Evolutionary conservation across 1,139 yeast species (phyloP), one percentile per base, ranked within the genome.

Genomic region (Blastobotrys illinoisensis): DNA sequence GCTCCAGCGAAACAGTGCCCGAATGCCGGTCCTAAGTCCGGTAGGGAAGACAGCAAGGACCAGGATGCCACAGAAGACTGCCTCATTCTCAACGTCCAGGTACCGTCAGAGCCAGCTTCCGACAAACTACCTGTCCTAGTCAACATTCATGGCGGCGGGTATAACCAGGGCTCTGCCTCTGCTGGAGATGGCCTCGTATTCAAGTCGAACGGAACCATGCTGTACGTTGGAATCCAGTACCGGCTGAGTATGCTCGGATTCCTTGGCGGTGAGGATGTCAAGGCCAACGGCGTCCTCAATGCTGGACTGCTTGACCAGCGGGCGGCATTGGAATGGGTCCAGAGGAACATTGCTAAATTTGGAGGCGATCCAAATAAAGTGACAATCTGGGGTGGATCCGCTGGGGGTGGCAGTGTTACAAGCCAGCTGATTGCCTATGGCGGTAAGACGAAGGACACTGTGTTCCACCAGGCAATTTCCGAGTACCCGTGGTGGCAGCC

Each of bases 331-430:
- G 60, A 70, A 46, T 74, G 78, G 78, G 65, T 72, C 11, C 58
- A 64, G 16, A 67, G 70, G 49, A 66, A 72, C 55, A 71, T 74
- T 49, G 60, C 28, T 0, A 57, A 58, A 5, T 74, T 74, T 60
- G 77, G 78, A 5, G 78, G 78, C 19, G 70, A 74, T 55, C 70
- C 74, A 2, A 58, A 61, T 5, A 64, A 64, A 49, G 65, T 73
- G 20, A 70, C 74, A 4, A 61, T 72, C 9, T 64, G 69, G 64
- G 77, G 77, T n/a, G 74, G 72, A 57, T 64, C 70, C 49, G 75
- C 77, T 0, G 77, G 77, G 7, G 72, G 73, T 0, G 62, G 63
- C 47, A 64, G 71, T 14, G 68, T 69, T 36, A 64, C 65, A 4
- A 63, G 64, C 52, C 68, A 70, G 24, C 21, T 71, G 58, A 48